These are phyloP conservation scores for Malassezia japonica DNA, from an alignment of 1,284 basidiomycete genomes.

Conservation along the genomic window DNA sequence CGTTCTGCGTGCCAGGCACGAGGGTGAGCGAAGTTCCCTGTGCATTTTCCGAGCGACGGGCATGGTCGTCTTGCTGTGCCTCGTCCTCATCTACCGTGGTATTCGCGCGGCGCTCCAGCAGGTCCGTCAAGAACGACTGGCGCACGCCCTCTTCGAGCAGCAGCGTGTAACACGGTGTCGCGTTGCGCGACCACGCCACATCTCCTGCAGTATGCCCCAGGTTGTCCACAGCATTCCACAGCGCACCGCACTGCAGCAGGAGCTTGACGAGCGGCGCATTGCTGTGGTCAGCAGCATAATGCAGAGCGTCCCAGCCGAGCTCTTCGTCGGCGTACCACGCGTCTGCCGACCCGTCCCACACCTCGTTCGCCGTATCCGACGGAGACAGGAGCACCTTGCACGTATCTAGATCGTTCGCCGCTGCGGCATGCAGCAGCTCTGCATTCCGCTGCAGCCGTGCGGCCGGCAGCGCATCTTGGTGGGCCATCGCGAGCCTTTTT, in stretches of 20 bases:
- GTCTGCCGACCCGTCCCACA: conserved; percentile 64
- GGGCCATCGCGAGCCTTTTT: neutral
- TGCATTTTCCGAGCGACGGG: neutral
- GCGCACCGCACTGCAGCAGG: conserved; percentile 69
- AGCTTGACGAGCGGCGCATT: conserved; percentile 58
- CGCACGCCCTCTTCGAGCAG: conserved; percentile 50
- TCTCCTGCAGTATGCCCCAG: conserved; percentile 40
- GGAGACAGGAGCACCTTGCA: conserved; percentile 23
- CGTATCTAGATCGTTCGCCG: conserved; percentile 18
- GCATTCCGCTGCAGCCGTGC: conserved; percentile 27
- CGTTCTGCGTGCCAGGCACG: conserved; percentile 17
- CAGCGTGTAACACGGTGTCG: conserved; percentile 24
- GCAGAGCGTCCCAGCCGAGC: conserved; percentile 63
- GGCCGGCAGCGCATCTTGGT: conserved; percentile 11
- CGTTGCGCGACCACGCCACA: conserved; percentile 37
- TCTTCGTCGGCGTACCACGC: conserved; percentile 75
- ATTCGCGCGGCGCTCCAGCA: conserved; percentile 31
- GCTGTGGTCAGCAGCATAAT: conserved; percentile 73
- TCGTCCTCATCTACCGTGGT: conserved; percentile 4
- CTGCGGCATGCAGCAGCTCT: conserved; percentile 28
- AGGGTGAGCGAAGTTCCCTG: conserved; percentile 50
- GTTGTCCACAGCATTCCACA: conserved; percentile 62
- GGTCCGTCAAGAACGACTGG: conserved; percentile 28
- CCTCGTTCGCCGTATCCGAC: neutral
- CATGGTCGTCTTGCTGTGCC: conserved; percentile 1